These are phyloP conservation scores for Cucurbita ficifolia DNA, from an alignment of 306 rosid genomes.

Conservation along the genomic window DNA sequence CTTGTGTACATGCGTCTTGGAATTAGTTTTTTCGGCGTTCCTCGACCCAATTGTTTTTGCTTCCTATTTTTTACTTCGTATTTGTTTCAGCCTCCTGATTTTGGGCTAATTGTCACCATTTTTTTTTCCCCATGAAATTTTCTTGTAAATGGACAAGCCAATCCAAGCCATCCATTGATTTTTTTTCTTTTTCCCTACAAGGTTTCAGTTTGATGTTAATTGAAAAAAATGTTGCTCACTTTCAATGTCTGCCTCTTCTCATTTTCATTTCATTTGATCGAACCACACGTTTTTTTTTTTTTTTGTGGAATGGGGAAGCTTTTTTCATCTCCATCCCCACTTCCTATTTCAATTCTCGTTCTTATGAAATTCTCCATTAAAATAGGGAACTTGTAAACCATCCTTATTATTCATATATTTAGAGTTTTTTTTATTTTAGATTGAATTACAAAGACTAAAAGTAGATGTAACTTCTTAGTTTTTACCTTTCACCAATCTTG, in stretches of 20 bases:
- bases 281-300: too few relatives aligned
- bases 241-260: not conserved
- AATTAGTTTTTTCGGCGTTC: slow-evolving; percentile 24
- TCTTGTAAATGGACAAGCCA: slow-evolving; percentile 67
- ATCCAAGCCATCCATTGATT: slow-evolving; percentile 25
- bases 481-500: too few relatives aligned
- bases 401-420: too few relatives aligned
- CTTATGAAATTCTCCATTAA: too few relatives aligned
- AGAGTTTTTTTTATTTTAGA: too few relatives aligned
- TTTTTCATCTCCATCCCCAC: too few relatives aligned
- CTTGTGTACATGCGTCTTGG: slow-evolving; percentile 9
- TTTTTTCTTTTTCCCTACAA: slow-evolving; percentile 4
- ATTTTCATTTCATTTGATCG: not conserved
- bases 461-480: too few relatives aligned
- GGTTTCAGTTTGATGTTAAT: slow-evolving; percentile 51
- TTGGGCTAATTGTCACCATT: slow-evolving; percentile 53
- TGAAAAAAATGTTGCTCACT: slow-evolving; percentile 11
- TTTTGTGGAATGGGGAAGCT: too few relatives aligned
- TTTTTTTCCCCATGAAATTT: slow-evolving; percentile 23
- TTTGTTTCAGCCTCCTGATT: slow-evolving; percentile 54
- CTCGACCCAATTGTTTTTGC: slow-evolving; percentile 50
- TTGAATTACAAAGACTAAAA: too few relatives aligned
- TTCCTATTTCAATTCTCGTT: too few relatives aligned
- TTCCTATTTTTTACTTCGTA: slow-evolving; percentile 29
- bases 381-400: too few relatives aligned